Base-by-base conservation (phyloP, 805 yeast genomes). In the Cyberlindnera maclurae region DNA sequence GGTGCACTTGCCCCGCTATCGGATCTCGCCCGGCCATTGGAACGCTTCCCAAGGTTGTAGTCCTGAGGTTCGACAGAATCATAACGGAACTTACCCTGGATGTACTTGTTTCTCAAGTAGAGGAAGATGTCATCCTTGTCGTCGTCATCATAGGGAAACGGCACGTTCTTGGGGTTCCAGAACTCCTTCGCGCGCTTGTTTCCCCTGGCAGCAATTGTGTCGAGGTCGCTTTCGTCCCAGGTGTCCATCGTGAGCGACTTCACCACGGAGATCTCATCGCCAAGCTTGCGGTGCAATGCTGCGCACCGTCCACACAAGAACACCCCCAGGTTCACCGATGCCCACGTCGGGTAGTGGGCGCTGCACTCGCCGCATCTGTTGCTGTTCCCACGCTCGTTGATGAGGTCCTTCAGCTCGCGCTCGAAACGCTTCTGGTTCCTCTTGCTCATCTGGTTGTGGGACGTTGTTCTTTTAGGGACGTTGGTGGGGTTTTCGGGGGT, bases 261-360 rank as follows among this genome's bases (percentile, higher is more conserved):
- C 7, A 84, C 85, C 36, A 66, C 62, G 5, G 89, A 79, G 11
- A 79, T 59, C 30, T 76, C 77, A 2, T 67, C 50, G 0, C 87
- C 84, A 31, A 84, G 64, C 40, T 73, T 72, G 43, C 86, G 67
- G 59, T 86, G 95, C 26, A 79, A 69, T 4, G 85, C 76, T 8
- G 94, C 90, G 68, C 95, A 86, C 47, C 93, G 65, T 12, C 93
- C 93, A 64, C 95, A 86, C 13, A 86, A 64, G 42, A 86, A 78
- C 4, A 84, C 62, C 20, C 94, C 95, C 31, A 84, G 50, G 35
- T 51, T 51, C 30, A 46, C 60, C 36, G 49, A 43, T 9, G 49
- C 55, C 50, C 52, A 49, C 1, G 50, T 84, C 8, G 95, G 93
- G 57, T 71, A 79, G 4, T 72, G 55, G 5, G 76, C 63, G 3